phyloP scores from a whole-genome alignment of 176 grass and related monocot genomes.

The Triticum timopheevii region DNA sequence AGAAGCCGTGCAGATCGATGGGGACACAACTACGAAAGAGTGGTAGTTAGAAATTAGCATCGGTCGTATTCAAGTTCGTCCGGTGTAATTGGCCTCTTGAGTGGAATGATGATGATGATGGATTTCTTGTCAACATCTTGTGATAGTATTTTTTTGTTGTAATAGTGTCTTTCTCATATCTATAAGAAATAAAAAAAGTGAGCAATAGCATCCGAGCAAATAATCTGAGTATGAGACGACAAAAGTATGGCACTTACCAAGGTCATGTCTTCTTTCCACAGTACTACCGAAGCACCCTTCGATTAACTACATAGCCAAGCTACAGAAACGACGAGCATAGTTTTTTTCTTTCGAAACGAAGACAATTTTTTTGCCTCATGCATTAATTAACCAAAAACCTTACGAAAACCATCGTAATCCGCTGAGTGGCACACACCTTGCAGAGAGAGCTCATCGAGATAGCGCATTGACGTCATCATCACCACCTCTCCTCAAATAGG shows the following conservation, averaged over 20 bases:
- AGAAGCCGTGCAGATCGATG: background rate
- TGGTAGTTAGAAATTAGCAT: background rate
- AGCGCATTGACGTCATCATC: no score
- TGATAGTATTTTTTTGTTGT: conserved; percentile 33
- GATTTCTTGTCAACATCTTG: conserved; percentile 78
- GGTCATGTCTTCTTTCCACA: conserved; percentile 92
- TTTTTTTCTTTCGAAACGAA: no score
- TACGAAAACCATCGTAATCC: no score
- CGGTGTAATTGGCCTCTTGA: conserved; percentile 84
- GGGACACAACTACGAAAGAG: background rate
- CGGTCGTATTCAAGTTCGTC: conserved; percentile 98
- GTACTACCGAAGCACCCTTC: conserved; percentile 90
- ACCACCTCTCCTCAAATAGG: no score
- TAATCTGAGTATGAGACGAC: background rate
- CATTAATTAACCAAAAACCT: no score
- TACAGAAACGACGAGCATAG: no score
- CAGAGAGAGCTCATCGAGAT: no score
- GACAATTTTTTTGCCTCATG: no score
- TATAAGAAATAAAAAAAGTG: conserved; percentile 10
- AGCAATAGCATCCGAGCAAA: conserved; percentile 8
- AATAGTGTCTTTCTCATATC: conserved; percentile 99
- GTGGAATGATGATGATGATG: conserved; percentile 59
- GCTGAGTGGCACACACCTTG: no score
- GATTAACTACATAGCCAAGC: conserved; percentile 64
- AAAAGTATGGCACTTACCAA: conserved; percentile 49